These are phyloP conservation scores for Canavalia ensiformis DNA, from an alignment of 306 rosid species.

Conservation along the genomic window DNA sequence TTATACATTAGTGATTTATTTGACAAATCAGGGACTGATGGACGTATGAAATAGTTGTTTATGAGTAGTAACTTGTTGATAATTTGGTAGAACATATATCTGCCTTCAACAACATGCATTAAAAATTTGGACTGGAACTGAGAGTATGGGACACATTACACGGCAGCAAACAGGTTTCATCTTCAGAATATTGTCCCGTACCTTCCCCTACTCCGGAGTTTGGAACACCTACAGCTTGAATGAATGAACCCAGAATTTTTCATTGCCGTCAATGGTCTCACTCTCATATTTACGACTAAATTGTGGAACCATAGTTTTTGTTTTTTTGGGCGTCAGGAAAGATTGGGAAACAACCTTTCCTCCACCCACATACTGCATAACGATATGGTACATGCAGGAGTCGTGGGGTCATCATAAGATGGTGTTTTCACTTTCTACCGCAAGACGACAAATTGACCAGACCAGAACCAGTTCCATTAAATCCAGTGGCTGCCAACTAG, in stretches of 20 bases:
- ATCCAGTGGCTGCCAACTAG: neutral
- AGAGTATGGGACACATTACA: conserved; percentile 16
- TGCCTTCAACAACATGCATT: conserved; percentile 3
- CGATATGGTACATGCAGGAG: conserved; percentile 47
- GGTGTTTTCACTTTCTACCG: conserved; percentile 42
- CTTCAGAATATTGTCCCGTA: neutral
- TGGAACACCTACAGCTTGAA: neutral
- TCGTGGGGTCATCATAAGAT: conserved; percentile 37
- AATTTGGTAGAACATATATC: neutral
- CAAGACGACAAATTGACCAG: conserved; percentile 7
- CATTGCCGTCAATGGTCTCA: too few species aligned
- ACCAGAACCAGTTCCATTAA: neutral
- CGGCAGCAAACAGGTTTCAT: conserved; percentile 42
- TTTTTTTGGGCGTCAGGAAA: conserved; percentile 17
- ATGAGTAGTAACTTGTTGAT: neutral
- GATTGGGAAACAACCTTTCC: conserved; percentile 46
- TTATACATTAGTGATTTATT: neutral
- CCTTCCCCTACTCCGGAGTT: neutral
- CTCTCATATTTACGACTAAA: too few species aligned
- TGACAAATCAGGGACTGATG: neutral
- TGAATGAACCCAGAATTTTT: conserved; percentile 26
- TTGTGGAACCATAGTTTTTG: conserved; percentile 8
- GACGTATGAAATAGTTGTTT: neutral
- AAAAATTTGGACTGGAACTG: neutral
- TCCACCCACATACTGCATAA: conserved; percentile 51